Base-by-base conservation (phyloP, 257 asterid species). In the Sherardia arvensis region DNA sequence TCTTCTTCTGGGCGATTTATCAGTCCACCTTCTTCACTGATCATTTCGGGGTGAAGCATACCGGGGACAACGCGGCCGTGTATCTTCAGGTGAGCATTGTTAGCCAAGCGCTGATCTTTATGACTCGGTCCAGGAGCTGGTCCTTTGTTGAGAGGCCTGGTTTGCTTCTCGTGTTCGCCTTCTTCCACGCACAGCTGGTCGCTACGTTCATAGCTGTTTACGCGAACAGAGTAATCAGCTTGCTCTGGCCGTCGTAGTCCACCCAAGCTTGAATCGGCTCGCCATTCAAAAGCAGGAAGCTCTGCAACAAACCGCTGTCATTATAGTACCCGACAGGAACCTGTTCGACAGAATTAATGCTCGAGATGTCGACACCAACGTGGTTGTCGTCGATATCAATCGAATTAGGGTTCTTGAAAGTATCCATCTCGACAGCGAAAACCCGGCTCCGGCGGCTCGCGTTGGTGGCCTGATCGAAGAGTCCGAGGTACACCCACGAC, bases 341-440 rank as follows among this genome's bases (percentile, higher is more conserved):
- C 4, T 75, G 33, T 11, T 2, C 0, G 2, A 10, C 55, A 1
- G 95, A 87, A 1, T 20, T 11, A 72, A 87, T 7, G 4, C 79
- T 62, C 29, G 74, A 79, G 55, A 87, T 54, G 53, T 87, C 92
- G 48, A 87, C 63, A 0, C 95, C 92, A 20, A 84, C 86, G 49
- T 84, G 92, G 53, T 87, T 84, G 28, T 76, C 81, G 49, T 82
- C 40, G 3, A 65, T 74, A 56, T 87, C 90, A 5, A 26, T 22
- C 21, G 77, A 79, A 32, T 75, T 85, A 0, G 49, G 2, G 64
- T 74, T 82, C 59, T 60, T 70, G 53, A 80, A 40, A 12, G 92
- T 82, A 30, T 87, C 95, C 23, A 84, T 76, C 63, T 87, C 95
- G 9, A 87, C 78, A 0, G 87, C 91, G 14, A 84, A 61, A 1